Conservation (phyloP, 768 basidiomycete species). For the Scleroderma bovista region DNA sequence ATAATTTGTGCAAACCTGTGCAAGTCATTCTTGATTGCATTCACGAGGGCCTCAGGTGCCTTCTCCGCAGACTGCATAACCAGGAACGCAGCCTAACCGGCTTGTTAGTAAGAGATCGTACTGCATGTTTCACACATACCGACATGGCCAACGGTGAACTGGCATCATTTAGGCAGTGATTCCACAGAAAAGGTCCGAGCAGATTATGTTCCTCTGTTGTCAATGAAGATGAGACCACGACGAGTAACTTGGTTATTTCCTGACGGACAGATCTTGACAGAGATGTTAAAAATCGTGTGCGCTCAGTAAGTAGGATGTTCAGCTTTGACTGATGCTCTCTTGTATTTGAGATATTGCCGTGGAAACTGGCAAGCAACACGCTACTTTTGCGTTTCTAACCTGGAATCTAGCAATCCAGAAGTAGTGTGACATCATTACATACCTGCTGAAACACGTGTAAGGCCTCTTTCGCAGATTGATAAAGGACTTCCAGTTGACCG, state of each 20-base stretch:
- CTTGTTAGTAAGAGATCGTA: neutral
- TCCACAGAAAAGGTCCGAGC: constrained; percentile 56
- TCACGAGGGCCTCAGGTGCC: constrained; percentile 41
- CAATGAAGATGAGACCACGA: constrained; percentile 53
- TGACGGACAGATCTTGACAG: constrained; percentile 40
- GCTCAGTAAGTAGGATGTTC: constrained; percentile 31
- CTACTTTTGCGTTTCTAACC: constrained; percentile 38
- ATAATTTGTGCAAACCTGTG: constrained; percentile 38
- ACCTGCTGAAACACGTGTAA: constrained; percentile 42
- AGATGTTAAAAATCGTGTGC: constrained; percentile 37
- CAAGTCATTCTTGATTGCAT: constrained; percentile 49
- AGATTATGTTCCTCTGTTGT: constrained; percentile 42
- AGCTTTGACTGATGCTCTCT: constrained; percentile 24
- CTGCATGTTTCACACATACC: constrained; percentile 32
- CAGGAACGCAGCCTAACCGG: constrained; percentile 51
- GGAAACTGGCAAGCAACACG: constrained; percentile 29
- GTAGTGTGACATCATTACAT: neutral
- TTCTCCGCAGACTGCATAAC: constrained; percentile 73
- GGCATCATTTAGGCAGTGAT: constrained; percentile 37
- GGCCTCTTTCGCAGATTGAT: constrained; percentile 45
- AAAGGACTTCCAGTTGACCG: constrained; percentile 43
- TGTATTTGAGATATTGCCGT: constrained; percentile 8
- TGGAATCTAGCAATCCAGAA: constrained; percentile 7
- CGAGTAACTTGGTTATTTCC: constrained; percentile 55
- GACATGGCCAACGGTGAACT: constrained; percentile 42